Base-by-base conservation (phyloP, 345 rosid species). In the Salix brachista region DNA sequence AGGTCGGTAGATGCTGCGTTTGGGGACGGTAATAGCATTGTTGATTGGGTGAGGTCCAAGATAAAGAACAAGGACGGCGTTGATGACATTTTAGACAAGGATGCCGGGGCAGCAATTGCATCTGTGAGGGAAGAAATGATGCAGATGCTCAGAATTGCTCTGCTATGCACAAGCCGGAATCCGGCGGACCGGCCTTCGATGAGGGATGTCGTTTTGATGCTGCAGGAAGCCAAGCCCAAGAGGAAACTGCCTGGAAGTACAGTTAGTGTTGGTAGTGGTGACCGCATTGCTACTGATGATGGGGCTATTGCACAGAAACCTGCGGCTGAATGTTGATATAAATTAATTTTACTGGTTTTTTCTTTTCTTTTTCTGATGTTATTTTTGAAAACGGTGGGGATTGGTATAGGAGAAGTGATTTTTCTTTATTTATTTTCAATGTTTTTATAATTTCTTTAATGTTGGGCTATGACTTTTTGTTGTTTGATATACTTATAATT, bases 201-300 rank as follows among this genome's bases (percentile, higher is more conserved):
- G 99, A 91, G 99, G 86, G 98, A 96, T 39, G 99, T 92, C 5
- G 87, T 96, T 84, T 28, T 90, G 85, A 94, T 96, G 93, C 88
- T 96, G 48, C 95, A 94, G 79, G 98, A 86, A 85, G 97, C 97
- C 4, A 89, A 90, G 84, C 99, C 99, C 4, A 88, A 91, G 84
- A 84, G 99, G 86, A 96, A 96, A 67, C 69, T 83, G 36, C 76
- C 83, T 8, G 90, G 84, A 8, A 81, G 79, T 77, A 58, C 67
- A 17, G 79, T 80, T 21, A 42, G 74, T 1, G 56, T 64, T 60
- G 39, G 80, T 42, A 68, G 65, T n/a, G 74, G 69, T 12, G 77
- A 68, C 44, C 77, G 56, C 13, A 70, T 83, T 50, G 86, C 75
- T 39, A 65, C 61, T 11, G 71, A 48, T 50, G 78, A 1, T 74